Conservation (phyloP, 2,329 filamentous ascomycete genomes). For the Trichoderma afroharzianum region DNA sequence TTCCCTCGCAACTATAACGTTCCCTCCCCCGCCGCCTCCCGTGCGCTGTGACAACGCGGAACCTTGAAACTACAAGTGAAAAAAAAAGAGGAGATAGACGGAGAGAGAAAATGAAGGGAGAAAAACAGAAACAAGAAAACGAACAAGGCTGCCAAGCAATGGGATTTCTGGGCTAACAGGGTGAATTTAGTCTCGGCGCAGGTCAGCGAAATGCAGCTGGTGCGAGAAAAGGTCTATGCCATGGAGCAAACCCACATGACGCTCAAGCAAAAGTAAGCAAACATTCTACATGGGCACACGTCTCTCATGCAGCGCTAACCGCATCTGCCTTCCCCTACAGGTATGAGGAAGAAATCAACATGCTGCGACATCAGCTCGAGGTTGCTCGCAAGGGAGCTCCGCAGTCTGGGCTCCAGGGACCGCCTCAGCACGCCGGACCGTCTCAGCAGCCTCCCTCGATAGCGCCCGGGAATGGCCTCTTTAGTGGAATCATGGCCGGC, state of each 20-base stretch:
- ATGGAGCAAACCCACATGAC: slow-evolving; percentile 86
- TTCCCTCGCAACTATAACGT: not conserved
- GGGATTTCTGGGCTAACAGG: slow-evolving; percentile 21
- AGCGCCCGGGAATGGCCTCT: slow-evolving; percentile 86
- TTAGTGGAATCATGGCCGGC: slow-evolving; percentile 94
- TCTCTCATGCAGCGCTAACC: slow-evolving; percentile 14
- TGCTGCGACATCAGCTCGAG: slow-evolving; percentile 83
- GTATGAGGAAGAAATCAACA: slow-evolving; percentile 87
- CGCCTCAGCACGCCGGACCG: slow-evolving; percentile 71
- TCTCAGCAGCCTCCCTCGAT: slow-evolving; percentile 85
- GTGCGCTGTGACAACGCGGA: not conserved
- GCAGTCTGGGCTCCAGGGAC: slow-evolving; percentile 59
- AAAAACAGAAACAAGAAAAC: not conserved
- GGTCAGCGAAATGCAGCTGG: slow-evolving; percentile 91
- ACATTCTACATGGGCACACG: not conserved
- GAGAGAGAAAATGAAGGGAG: not conserved
- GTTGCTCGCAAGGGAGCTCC: slow-evolving; percentile 63
- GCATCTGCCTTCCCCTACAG: slow-evolving; percentile 43
- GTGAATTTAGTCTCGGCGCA: slow-evolving; percentile 70
- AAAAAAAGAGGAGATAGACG: not conserved
- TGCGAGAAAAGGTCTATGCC: slow-evolving; percentile 87
- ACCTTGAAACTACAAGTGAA: not conserved
- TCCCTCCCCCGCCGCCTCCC: not conserved
- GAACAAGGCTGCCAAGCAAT: not conserved
- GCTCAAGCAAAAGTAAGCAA: slow-evolving; percentile 83